These are phyloP conservation scores for Cotoneaster glaucophyllus DNA, from an alignment of 306 rosid species.

Conservation along the genomic window DNA sequence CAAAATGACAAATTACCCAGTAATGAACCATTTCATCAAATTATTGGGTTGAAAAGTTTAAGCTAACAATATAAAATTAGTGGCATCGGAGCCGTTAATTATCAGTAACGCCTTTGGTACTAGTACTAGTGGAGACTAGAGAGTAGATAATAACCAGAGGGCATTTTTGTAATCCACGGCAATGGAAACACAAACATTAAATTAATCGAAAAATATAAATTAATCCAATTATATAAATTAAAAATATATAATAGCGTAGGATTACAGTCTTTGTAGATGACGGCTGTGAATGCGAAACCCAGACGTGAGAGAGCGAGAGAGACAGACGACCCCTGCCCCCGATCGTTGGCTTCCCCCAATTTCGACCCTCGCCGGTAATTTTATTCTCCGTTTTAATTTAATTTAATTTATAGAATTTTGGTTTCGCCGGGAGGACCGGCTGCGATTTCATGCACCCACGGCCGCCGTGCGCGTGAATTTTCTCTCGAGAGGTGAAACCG, in stretches of 20 bases:
- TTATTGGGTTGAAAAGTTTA: background rate
- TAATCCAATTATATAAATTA: background rate
- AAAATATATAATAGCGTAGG: background rate
- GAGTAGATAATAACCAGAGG: background rate
- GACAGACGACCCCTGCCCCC: background rate
- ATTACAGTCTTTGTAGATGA: conserved; percentile 11
- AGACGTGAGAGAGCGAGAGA: background rate
- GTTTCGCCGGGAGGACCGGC: background rate
- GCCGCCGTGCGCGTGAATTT: conserved; percentile 3
- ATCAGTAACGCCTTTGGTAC: background rate
- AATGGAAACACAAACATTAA: background rate
- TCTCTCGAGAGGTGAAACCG: background rate
- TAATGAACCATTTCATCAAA: too few species aligned
- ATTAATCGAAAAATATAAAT: background rate
- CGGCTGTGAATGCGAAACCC: conserved; percentile 13
- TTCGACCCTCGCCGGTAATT: background rate
- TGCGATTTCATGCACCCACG: conserved; percentile 17
- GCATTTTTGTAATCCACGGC: background rate
- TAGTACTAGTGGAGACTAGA: too few species aligned
- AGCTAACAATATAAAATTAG: background rate
- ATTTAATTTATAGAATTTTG: background rate
- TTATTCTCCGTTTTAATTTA: background rate
- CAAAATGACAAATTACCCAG: background rate
- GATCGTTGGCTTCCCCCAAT: conserved; percentile 6
- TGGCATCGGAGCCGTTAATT: background rate